A percentile compares a stretch with the other conserved stretches of the same genome.
Evolutionary conservation across 257 asterid species (phyloP).

Genomic region (Plantago major): DNA sequence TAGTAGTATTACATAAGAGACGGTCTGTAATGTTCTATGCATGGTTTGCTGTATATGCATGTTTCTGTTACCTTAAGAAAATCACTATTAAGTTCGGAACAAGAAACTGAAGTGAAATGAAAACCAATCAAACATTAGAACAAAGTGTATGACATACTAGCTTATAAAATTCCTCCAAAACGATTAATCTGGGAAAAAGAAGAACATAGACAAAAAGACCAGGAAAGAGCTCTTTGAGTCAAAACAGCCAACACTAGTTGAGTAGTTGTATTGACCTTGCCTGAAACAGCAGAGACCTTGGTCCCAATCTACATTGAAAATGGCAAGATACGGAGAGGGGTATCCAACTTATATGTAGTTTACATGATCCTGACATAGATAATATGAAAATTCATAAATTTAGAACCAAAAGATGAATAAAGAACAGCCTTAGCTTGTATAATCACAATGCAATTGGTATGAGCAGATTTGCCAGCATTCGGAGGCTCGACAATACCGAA

Average conservation of each 20-base stretch:
- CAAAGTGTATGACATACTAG: background rate
- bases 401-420: too few relatives aligned
- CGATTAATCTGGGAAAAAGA: too few relatives aligned
- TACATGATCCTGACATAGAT: too few relatives aligned
- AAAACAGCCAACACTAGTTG: conserved; percentile 85
- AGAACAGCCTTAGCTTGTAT: too few relatives aligned
- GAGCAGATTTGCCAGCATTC: conserved; percentile 94
- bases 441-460: conserved; percentile 68
- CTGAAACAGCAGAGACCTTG: conserved; percentile 87
- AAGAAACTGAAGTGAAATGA: background rate
- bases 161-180: too few relatives aligned
- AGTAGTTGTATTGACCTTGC: conserved; percentile 82
- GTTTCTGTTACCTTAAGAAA: background rate
- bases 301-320: conserved; percentile 60
- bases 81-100: background rate
- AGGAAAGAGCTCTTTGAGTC: conserved; percentile 62
- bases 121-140: background rate
- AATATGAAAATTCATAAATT: too few relatives aligned
- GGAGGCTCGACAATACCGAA: conserved; percentile 95
- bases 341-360: too few relatives aligned
- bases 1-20: too few relatives aligned
- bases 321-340: too few relatives aligned
- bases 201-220: too few relatives aligned
- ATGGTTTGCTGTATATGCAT: too few relatives aligned
- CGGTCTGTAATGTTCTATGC: too few relatives aligned